Evolutionary conservation across 331 rosid genomes (phyloP), one percentile per base, ranked within the genome.

Genomic region (Spiraea crenata): DNA sequence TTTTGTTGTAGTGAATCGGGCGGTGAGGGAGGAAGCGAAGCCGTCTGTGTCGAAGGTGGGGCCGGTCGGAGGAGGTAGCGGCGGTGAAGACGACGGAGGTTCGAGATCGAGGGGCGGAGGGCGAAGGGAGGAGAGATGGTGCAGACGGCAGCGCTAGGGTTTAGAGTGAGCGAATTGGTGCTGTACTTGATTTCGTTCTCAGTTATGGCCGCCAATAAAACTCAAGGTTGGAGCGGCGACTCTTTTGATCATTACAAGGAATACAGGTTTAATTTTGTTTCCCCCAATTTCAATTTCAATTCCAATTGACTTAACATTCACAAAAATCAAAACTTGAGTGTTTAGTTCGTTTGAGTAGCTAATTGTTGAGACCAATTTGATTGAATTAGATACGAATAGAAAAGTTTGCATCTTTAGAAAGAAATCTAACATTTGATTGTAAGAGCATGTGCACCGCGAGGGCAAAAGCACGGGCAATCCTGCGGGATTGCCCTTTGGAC

Each of bases 211-310:
- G 91, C 97, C 0, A 96, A 95, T 74, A 91, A 80, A 61, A 95
- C 96, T 55, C 93, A 85, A 75, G 99, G 99, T 12, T 95, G 99
- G 99, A 89, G 93, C 37, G 99, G 99, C 46, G 99, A 95, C 70
- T 95, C 99, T 67, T 95, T 87, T 47, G 91, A 91, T 72, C 95
- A 97, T 74, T 95, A 95, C 85, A 95, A 85, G 79, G 99, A 95
- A 67, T 95, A 91, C 82, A 95, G 96, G 99, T 91, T 20, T n/a
- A n/a, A n/a, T n/a, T n/a, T n/a, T n/a, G n/a, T n/a, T 16, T 51
- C 56, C 44, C 41, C 38, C 31, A 39, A 16, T 63, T 57, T 57
- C 17, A 39, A 57, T 55, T 49, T 54, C 9, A 13, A 35, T 6
- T 63, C 7, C 16, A 46, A 3, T 11, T 31, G 0, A 46, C 45